A percentile compares a stretch with the other conserved stretches of the same genome.
phyloP scores from a whole-genome alignment of 2,329 filamentous ascomycete species.

The Stemphylium vesicarium region DNA sequence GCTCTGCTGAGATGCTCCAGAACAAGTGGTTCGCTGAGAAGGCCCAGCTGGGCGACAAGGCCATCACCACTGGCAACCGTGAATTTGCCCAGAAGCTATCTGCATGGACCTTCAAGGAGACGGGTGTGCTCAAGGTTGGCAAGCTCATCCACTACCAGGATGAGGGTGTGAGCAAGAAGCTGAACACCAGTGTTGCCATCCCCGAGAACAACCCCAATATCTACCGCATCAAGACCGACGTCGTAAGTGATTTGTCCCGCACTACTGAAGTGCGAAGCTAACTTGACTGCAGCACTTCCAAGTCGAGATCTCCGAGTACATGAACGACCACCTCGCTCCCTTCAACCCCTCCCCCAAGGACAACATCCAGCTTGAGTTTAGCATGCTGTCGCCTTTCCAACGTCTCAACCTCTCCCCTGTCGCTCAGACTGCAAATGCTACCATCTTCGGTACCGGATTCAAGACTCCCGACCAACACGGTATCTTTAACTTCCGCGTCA shows the following conservation, averaged over 20 bases:
- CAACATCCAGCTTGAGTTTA: constrained; percentile 90
- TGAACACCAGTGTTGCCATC: constrained; percentile 48
- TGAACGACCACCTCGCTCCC: constrained; percentile 74
- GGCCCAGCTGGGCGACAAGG: constrained; percentile 64
- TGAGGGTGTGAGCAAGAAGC: constrained; percentile 59
- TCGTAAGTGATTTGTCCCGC: constrained; percentile 67
- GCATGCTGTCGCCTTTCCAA: constrained; percentile 98
- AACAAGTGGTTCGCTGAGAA: constrained; percentile 87
- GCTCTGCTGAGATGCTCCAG: constrained; percentile 84
- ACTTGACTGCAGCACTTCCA: constrained; percentile 69
- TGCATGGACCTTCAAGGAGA: constrained; percentile 97
- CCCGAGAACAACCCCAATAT: constrained; percentile 76
- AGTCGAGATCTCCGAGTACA: constrained; percentile 88
- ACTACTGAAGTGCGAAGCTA: not conserved
- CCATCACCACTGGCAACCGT: constrained; percentile 74
- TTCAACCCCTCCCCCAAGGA: constrained; percentile 75
- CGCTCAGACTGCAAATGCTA: constrained; percentile 67
- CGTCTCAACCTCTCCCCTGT: constrained; percentile 73
- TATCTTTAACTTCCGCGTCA: constrained; percentile 97
- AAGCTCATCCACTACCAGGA: constrained; percentile 76
- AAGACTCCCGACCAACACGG: constrained; percentile 94
- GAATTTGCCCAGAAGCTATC: constrained; percentile 84
- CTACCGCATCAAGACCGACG: constrained; percentile 95
- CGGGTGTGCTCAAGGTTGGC: constrained; percentile 85
- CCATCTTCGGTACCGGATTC: constrained; percentile 77